A percentile compares a stretch with the other conserved stretches of the same genome.
phyloP scores from a whole-genome alignment of 805 yeast species.

The Candida anglica region DNA sequence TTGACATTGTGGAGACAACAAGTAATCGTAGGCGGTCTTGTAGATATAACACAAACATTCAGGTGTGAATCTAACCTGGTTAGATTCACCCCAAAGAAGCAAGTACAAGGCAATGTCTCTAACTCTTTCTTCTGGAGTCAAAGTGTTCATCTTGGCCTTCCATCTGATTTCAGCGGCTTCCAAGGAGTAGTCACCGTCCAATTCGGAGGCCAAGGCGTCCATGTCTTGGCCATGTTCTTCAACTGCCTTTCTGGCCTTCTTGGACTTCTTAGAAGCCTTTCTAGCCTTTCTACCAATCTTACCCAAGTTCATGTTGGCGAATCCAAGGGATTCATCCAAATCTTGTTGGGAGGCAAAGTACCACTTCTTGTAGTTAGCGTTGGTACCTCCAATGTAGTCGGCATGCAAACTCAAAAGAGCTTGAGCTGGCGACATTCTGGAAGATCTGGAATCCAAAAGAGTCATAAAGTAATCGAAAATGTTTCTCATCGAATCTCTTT shows the following conservation, averaged over 20 bases:
- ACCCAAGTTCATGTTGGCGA: slow-evolving; percentile 75
- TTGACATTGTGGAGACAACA: slow-evolving; percentile 85
- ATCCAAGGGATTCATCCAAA: slow-evolving; percentile 80
- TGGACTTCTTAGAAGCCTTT: slow-evolving; percentile 76
- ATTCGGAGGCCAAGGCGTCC: slow-evolving; percentile 59
- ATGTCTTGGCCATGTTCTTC: slow-evolving; percentile 62
- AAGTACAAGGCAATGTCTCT: slow-evolving; percentile 74
- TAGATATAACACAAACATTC: slow-evolving; percentile 91
- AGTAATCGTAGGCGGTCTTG: slow-evolving; percentile 91
- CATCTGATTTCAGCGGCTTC: slow-evolving; percentile 85
- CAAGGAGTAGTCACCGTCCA: slow-evolving; percentile 80
- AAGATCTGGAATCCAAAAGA: slow-evolving; percentile 74
- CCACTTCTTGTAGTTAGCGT: slow-evolving; percentile 85
- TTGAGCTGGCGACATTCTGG: slow-evolving; percentile 88
- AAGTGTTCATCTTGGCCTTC: slow-evolving; percentile 74
- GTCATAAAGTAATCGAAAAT: slow-evolving; percentile 88
- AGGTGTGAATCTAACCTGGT: slow-evolving; percentile 88
- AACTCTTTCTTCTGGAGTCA: slow-evolving; percentile 74
- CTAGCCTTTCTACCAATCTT: slow-evolving; percentile 75
- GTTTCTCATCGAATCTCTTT: slow-evolving; percentile 90
- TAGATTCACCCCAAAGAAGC: slow-evolving; percentile 86
- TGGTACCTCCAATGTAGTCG: slow-evolving; percentile 84
- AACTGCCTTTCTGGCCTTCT: slow-evolving; percentile 67
- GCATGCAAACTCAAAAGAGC: slow-evolving; percentile 80
- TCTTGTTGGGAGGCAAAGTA: slow-evolving; percentile 85